Evolutionary conservation across 805 yeast species (phyloP), one percentile per base, ranked within the genome.

Genomic region (Yarrowia divulgata): DNA sequence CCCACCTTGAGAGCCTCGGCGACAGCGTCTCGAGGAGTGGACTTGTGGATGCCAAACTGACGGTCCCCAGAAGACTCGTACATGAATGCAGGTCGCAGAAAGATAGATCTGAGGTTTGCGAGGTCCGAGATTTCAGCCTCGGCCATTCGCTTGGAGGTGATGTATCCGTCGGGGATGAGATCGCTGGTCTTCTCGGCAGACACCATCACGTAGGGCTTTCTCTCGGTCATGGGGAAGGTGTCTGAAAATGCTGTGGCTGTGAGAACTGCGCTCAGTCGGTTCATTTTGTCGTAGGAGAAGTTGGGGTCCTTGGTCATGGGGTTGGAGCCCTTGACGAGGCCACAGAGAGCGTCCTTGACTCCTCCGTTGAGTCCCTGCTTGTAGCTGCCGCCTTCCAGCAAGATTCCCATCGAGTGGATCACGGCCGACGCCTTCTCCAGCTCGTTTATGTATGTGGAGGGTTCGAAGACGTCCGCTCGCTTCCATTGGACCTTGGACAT

Each of bases 1-100:
- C 81, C 52, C 84, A 78, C 3, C 37, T 57, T 82, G 80, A 90
- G 76, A 1, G 82, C 77, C 29, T 74, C 71, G 69, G 82, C 84
- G 55, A 88, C 71, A 2, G 62, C 45, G 19, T 66, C 62, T 37
- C 68, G 43, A 13, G 80, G 78, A 69, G 91, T 78, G 34, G 78
- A 71, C 8, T 75, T 72, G 2, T 75, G 72, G 52, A 70, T 69
- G 67, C 69, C 43, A 45, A 19, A 46, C 50, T 16, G 69, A 45
- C 34, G 58, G 37, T 48, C 67, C 18, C 16, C n/a, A 4, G 52
- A 74, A 45, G 82, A 85, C 75, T 91, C 96, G 74, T 80, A 90
- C 93, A 93, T 88, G 73, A 92, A 86, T 0, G 96, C 96, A 0
- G 97, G 97, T 71, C 97, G 83, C 78, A 90, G 71, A 16, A 90